Evolutionary conservation across 2,329 filamentous ascomycete species (phyloP).

Genomic region (Boeremia lycopersici): DNA sequence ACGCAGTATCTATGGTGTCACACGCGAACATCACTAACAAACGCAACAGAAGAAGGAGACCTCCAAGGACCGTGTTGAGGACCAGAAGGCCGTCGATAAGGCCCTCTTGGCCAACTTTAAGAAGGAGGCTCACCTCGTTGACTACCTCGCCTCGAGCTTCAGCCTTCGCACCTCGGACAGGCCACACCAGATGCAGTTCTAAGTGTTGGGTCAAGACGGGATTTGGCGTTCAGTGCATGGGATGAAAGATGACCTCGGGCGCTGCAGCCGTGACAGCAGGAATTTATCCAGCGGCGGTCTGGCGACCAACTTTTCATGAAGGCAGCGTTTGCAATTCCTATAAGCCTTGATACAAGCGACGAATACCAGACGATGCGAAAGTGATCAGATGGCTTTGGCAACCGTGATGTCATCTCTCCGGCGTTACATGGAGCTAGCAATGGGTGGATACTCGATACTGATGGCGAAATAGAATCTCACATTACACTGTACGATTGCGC

Average conservation of each 20-base stretch:
- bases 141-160: slow-evolving; percentile 96
- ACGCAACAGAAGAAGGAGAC: slow-evolving; percentile 88
- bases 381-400: slow-evolving; percentile 42
- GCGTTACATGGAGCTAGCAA: slow-evolving; percentile 31
- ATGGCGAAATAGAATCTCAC: slow-evolving; percentile 39
- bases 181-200: slow-evolving; percentile 99
- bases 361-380: slow-evolving; percentile 51
- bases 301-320: slow-evolving; percentile 47
- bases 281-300: slow-evolving; percentile 42
- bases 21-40: slow-evolving; percentile 22
- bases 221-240: slow-evolving; percentile 50
- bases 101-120: slow-evolving; percentile 93
- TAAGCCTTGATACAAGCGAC: slow-evolving; percentile 50
- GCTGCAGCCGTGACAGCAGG: slow-evolving; percentile 50
- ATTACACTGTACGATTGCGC: slow-evolving; percentile 25
- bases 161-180: slow-evolving; percentile 99
- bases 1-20: slow-evolving; percentile 48
- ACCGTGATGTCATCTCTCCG: slow-evolving; percentile 43
- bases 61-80: slow-evolving; percentile 85
- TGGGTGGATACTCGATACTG: slow-evolving; percentile 35
- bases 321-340: slow-evolving; percentile 49
- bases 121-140: slow-evolving; percentile 93
- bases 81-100: slow-evolving; percentile 99
- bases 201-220: slow-evolving; percentile 53
- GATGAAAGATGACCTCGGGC: slow-evolving; percentile 50